Percentiles rank a stretch among this genome's conserved stretches.
phyloP scores from a whole-genome alignment of 345 rosid species.

The Murraya koenigii region DNA sequence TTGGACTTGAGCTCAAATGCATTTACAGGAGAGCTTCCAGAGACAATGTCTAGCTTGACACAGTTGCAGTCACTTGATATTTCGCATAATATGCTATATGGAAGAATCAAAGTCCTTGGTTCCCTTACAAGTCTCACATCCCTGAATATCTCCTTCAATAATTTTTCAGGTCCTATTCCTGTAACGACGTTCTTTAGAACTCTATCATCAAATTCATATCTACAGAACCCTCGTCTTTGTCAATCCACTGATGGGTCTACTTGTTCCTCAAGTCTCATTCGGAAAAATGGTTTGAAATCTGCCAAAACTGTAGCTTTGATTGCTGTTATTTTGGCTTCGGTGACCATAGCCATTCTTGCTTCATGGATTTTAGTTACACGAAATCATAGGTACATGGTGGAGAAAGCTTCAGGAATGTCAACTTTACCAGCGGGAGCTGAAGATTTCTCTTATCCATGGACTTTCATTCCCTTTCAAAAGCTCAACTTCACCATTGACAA shows the following conservation, averaged over 20 bases:
- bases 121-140: slow-evolving; percentile 88
- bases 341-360: slow-evolving; percentile 54
- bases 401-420: slow-evolving; percentile 47
- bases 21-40: slow-evolving; percentile 66
- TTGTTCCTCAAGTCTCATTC: slow-evolving; percentile 56
- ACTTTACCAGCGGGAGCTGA: slow-evolving; percentile 49
- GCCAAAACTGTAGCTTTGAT: slow-evolving; percentile 69
- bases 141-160: slow-evolving; percentile 81
- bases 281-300: slow-evolving; percentile 51
- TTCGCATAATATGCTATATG: slow-evolving; percentile 61
- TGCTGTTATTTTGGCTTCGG: slow-evolving; percentile 55
- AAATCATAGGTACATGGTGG: slow-evolving; percentile 49
- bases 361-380: slow-evolving; percentile 61
- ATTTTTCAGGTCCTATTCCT: slow-evolving; percentile 92
- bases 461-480: slow-evolving; percentile 92
- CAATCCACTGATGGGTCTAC: slow-evolving; percentile 61
- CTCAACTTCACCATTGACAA: slow-evolving; percentile 66
- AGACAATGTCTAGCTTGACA: slow-evolving; percentile 62
- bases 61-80: slow-evolving; percentile 90
- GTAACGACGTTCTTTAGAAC: slow-evolving; percentile 81
- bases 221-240: slow-evolving; percentile 66
- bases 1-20: slow-evolving; percentile 74
- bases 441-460: slow-evolving; percentile 94
- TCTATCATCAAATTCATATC: slow-evolving; percentile 54
- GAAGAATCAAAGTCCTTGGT: slow-evolving; percentile 69